These are phyloP conservation scores for Xylariaceae sp. DNA, from an alignment of 2,329 filamentous ascomycete genomes.

Conservation along the genomic window DNA sequence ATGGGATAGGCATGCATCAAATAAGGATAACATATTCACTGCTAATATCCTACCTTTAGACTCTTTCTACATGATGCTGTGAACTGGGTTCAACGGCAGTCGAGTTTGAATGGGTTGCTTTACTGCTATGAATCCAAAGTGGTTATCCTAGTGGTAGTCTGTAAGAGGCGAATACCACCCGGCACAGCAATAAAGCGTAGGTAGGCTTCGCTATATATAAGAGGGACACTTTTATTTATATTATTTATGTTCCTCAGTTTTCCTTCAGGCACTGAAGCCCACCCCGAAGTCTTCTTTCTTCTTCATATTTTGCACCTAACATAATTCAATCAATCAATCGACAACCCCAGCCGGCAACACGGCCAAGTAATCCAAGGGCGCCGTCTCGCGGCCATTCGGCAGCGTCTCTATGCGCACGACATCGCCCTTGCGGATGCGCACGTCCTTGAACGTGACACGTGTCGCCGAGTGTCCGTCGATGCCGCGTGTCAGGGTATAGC, in stretches of 20 bases:
- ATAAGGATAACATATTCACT: no score
- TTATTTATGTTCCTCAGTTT: no score
- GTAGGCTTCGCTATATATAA: no score
- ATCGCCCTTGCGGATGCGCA: slow-evolving; percentile 37
- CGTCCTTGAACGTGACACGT: slow-evolving; percentile 58
- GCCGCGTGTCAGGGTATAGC: slow-evolving; percentile 63
- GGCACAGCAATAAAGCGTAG: no score
- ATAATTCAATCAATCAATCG: slow-evolving; percentile 49
- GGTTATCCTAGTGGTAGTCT: no score
- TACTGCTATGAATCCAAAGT: no score
- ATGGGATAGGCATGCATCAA: no score
- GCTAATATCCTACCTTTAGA: not conserved
- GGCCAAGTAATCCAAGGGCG: slow-evolving; percentile 71
- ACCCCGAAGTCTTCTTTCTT: not conserved
- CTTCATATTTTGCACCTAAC: not conserved
- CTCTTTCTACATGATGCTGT: not conserved
- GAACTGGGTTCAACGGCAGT: no score
- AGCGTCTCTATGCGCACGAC: slow-evolving; percentile 53
- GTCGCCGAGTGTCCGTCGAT: slow-evolving; percentile 71
- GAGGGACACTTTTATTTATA: no score
- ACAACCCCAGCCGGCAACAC: slow-evolving; percentile 64
- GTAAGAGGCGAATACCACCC: no score
- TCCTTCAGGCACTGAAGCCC: no score
- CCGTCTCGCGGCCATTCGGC: slow-evolving; percentile 66
- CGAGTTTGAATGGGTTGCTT: no score